phyloP scores from a whole-genome alignment of 805 yeast genomes.

The Ogataea paraovalis region DNA sequence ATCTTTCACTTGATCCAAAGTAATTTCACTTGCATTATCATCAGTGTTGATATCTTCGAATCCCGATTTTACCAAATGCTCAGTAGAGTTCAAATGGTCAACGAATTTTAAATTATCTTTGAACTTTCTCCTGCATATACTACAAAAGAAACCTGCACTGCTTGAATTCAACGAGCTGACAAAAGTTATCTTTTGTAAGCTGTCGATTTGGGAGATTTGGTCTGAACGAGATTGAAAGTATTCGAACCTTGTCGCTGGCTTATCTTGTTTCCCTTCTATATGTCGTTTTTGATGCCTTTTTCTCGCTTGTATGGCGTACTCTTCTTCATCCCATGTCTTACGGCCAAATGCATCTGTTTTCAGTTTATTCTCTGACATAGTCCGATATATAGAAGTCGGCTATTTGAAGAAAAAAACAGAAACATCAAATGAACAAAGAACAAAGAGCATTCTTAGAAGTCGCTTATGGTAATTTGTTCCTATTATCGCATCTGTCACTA shows the following conservation, averaged over 20 bases:
- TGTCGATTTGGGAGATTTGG: conserved; percentile 23
- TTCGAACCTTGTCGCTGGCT: conserved; percentile 13
- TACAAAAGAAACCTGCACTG: conserved; percentile 83
- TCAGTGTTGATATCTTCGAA: conserved; percentile 15
- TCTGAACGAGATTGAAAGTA: conserved; percentile 21
- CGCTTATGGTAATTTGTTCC: background rate
- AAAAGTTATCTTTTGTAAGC: conserved; percentile 20
- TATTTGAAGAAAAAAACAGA: too few species aligned
- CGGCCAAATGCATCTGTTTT: conserved; percentile 44
- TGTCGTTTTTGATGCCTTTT: conserved; percentile 14
- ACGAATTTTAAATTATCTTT: conserved; percentile 78
- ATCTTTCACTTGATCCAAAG: conserved; percentile 44
- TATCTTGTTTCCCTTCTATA: conserved; percentile 10
- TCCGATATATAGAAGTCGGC: too few species aligned
- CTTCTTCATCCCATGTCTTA: conserved; percentile 68
- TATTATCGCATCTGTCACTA: too few species aligned
- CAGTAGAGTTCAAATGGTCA: conserved; percentile 78
- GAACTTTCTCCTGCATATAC: conserved; percentile 71
- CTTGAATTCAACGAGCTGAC: conserved; percentile 28
- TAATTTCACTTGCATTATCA: conserved; percentile 34
- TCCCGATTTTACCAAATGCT: conserved; percentile 49
- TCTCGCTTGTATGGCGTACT: conserved; percentile 49
- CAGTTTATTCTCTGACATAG: background rate
- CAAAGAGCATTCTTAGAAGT: too few species aligned
- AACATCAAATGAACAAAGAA: too few species aligned